These are phyloP conservation scores for Kwoniella shandongensis DNA, from an alignment of 768 basidiomycete species.

Conservation along the genomic window DNA sequence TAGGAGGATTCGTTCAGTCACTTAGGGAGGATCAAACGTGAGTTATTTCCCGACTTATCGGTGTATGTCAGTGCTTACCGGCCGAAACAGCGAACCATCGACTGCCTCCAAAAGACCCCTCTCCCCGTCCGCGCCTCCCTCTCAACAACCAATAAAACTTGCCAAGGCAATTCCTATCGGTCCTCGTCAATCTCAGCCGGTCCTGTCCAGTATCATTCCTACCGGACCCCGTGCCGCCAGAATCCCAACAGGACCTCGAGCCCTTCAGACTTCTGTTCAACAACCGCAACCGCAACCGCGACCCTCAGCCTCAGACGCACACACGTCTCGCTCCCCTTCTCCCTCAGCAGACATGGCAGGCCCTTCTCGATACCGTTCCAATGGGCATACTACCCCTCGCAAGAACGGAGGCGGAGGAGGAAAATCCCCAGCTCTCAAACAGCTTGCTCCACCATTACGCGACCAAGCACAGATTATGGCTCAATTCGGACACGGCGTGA, in stretches of 20 bases:
- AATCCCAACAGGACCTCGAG: slow-evolving; percentile 18
- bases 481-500: slow-evolving; percentile 23
- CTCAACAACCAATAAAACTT: slow-evolving; percentile 14
- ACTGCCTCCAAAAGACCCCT: slow-evolving; percentile 5
- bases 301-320: not conserved
- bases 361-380: slow-evolving; percentile 9
- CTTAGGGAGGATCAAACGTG: not conserved
- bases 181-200: slow-evolving; percentile 12
- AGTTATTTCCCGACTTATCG: not conserved
- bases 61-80: too few species aligned
- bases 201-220: slow-evolving; percentile 13
- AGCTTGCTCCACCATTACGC: slow-evolving; percentile 18
- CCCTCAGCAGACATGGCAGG: slow-evolving; percentile 24
- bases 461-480: slow-evolving; percentile 32
- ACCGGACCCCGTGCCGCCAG: slow-evolving; percentile 25
- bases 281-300: not conserved
- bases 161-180: slow-evolving; percentile 35
- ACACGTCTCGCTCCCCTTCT: not conserved
- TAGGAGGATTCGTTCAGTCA: slow-evolving; percentile 4
- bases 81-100: not conserved
- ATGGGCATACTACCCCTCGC: slow-evolving; percentile 3
- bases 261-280: not conserved
- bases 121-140: slow-evolving; percentile 2
- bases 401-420: not conserved
- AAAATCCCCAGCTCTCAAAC: not conserved